Percentiles rank a stretch among this genome's conserved stretches.
Evolutionary conservation across 352 stramenopile genomes (phyloP).

Genomic region (Globisporangium okanoganense): DNA sequence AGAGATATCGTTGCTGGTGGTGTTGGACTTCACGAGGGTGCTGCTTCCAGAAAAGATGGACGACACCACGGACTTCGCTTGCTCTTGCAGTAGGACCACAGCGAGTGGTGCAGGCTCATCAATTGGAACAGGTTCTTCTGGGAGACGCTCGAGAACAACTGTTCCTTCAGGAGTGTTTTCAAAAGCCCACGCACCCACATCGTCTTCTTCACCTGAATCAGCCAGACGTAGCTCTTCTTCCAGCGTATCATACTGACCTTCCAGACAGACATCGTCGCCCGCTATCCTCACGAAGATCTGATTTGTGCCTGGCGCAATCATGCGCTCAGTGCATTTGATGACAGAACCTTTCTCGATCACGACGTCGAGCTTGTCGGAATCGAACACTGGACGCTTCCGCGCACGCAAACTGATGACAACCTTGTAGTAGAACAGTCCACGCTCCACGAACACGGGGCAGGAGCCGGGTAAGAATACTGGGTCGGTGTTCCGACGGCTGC

Average conservation of each 20-base stretch:
- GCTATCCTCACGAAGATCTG: conserved; percentile 57
- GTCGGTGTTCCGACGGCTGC: not conserved
- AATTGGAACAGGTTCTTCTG: conserved; percentile 36
- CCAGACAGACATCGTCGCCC: conserved; percentile 5
- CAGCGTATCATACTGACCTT: conserved; percentile 7
- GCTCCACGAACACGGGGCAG: conserved; percentile 55
- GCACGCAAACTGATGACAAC: conserved; percentile 50
- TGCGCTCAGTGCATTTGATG: conserved; percentile 46
- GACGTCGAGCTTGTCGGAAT: conserved; percentile 48
- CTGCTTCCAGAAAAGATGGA: conserved; percentile 51
- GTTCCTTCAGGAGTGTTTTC: conserved; percentile 58
- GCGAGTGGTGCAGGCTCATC: conserved; percentile 7
- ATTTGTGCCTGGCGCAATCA: conserved; percentile 54
- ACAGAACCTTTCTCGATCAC: conserved; percentile 48
- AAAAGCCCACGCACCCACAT: conserved; percentile 55
- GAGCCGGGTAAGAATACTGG: conserved; percentile 58
- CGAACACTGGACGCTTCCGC: conserved; percentile 39
- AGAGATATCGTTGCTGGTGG: conserved; percentile 13
- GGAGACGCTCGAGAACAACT: conserved; percentile 56
- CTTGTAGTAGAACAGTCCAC: conserved; percentile 60
- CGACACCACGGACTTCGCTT: conserved; percentile 66
- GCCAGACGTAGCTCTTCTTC: conserved; percentile 7
- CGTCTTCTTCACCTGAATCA: conserved; percentile 25
- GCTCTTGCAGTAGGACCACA: conserved; percentile 44
- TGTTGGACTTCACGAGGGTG: conserved; percentile 22